Conservation (phyloP, 345 rosid genomes). For the Populus deltoides region DNA sequence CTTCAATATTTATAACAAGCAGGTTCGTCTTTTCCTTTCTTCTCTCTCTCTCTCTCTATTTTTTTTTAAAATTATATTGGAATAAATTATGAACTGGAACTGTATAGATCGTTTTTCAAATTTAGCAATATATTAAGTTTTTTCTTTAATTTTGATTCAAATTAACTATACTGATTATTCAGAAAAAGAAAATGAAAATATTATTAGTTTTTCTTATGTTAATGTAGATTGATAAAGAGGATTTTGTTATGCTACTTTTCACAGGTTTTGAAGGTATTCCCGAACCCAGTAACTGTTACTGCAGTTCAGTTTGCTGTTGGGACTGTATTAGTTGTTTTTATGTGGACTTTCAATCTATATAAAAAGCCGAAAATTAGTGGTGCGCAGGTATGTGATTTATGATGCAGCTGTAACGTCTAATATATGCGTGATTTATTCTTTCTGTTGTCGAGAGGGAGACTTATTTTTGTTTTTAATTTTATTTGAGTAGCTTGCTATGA, state of each 20-base stretch:
- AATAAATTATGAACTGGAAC: background rate
- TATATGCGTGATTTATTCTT: background rate
- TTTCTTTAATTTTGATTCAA: background rate
- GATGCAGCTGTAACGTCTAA: background rate
- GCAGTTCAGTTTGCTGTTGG: conserved; percentile 80
- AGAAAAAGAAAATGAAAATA: background rate
- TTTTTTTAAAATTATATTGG: background rate
- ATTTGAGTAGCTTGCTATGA: conserved; percentile 59
- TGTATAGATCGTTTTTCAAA: background rate
- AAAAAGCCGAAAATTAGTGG: conserved; percentile 72
- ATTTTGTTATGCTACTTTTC: background rate
- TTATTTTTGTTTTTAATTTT: background rate
- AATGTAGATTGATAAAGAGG: background rate
- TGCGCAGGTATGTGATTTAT: conserved; percentile 23
- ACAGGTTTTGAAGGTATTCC: conserved; percentile 88
- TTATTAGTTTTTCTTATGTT: background rate
- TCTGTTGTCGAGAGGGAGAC: background rate
- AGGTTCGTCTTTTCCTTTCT: conserved; percentile 41
- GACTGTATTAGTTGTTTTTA: conserved; percentile 53
- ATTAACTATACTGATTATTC: background rate
- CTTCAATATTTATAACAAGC: conserved; percentile 99
- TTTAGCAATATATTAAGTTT: background rate
- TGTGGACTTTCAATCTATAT: conserved; percentile 84
- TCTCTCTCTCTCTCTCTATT: background rate
- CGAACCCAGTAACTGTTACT: conserved; percentile 67